Evolutionary conservation across 2,329 filamentous ascomycete genomes (phyloP).

Genomic region (Helicocarpus griseus): DNA sequence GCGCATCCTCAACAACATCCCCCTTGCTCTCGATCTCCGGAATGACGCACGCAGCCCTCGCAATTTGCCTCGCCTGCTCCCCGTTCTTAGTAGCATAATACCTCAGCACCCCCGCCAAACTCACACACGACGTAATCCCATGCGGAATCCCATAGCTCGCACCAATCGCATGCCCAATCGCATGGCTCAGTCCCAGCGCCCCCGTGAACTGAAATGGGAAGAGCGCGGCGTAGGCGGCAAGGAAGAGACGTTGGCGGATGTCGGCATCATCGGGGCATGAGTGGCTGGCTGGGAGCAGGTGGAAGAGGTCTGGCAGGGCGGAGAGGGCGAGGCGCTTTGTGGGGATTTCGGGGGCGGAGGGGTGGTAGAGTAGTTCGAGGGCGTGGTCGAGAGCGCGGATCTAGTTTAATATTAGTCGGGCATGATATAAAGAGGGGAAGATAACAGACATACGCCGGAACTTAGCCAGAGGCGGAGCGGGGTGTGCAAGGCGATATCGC

Average conservation of each 20-base stretch:
- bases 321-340: conserved; percentile 8
- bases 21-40: conserved; percentile 14
- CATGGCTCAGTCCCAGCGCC: conserved; percentile 10
- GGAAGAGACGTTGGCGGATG: conserved; percentile 9
- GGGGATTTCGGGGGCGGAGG: conserved; percentile 9
- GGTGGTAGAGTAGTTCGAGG: conserved; percentile 11
- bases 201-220: conserved; percentile 9
- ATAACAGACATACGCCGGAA: conserved; percentile 6
- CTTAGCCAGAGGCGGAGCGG: conserved; percentile 9
- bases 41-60: conserved; percentile 15
- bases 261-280: conserved; percentile 10
- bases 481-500: conserved; percentile 1
- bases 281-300: conserved; percentile 8
- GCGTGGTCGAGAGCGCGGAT: conserved; percentile 13
- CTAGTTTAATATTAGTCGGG: background rate
- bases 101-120: conserved; percentile 7
- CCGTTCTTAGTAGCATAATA: background rate
- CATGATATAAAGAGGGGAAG: background rate
- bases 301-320: conserved; percentile 9
- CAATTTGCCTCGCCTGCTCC: conserved; percentile 14
- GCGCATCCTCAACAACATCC: conserved; percentile 10
- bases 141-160: conserved; percentile 12
- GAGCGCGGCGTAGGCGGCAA: conserved; percentile 9
- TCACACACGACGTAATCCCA: conserved; percentile 13
- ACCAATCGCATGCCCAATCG: conserved; percentile 11